Base-by-base conservation (phyloP, 768 basidiomycete species). In the Podaxis sp. region DNA sequence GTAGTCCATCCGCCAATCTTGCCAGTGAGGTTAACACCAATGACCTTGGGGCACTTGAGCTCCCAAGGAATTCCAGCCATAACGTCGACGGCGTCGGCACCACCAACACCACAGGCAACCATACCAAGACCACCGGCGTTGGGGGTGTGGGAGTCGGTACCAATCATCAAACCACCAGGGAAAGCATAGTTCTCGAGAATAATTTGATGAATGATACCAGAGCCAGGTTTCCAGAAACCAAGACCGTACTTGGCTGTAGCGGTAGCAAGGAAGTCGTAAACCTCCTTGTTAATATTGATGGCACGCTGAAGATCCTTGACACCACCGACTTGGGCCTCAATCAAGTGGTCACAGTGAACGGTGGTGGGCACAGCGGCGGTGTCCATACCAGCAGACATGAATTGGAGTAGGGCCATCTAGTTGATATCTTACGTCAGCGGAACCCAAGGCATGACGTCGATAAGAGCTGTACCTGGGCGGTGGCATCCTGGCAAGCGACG, bases 351-450 rank as follows among this genome's bases (percentile, higher is more conserved):
- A 74, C 96, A 98, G 83, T 99, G 96, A 50, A 99, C 97, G 66
- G 97, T 96, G 67, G 96, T 96, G 37, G 96, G 96, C 66, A 98
- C 96, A 51, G 96, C 96, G 43, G 93, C 94, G 51, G 94, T 96
- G 74, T 93, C 93, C 85, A 99, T 95, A 66, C 96, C 96, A 17
- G 97, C 95, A 56, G 97, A 98, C 97, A 99, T 99, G 86, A 99
- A 99, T 83, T 99, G 97, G 67, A 99, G 85, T 61, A 99, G 86
- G 19, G 97, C 97, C 97, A 99, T 99, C 93, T 98, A 75, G 56
- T 6, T 24, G 59, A 47, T 46, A 59, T 15, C 67, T 76, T 74
- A 76, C 70, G 71, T 77, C 69, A 74, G 69, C 57, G 51, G 37
- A 47, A n/a, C 56, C 19, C 15, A 46, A 66, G 66, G 52, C 59